Evolutionary conservation across 176 grass and related monocot genomes (phyloP), one percentile per base, ranked within the genome.

Genomic region (Eleusine coracana): DNA sequence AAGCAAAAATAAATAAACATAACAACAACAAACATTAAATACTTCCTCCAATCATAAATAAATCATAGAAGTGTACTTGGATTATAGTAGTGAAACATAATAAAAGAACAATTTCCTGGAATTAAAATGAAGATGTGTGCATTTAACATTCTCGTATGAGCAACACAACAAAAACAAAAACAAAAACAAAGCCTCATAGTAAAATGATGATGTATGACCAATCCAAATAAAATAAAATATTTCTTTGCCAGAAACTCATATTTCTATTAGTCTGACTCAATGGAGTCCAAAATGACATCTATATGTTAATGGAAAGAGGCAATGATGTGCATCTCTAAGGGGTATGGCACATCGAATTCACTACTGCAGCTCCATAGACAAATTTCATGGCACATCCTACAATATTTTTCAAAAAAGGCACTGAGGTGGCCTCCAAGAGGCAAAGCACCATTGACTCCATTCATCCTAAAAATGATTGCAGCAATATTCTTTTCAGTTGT

Each of bases 11-110:
- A 42, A 34, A 52, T 49, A 49, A 48, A 4, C 7, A 65, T 64
- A 46, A 78, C 12, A 73, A 20, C 51, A 73, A 10, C 41, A 88
- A 60, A 80, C 21, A 68, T 68, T 16, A 7, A 21, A 70, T 34
- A 20, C n/a, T 20, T 6, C 42, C 2, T 10, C 7, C 1, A 77
- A 44, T 29, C 41, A 77, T 11, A 71, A 62, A 29, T 29, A 77
- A 46, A 10, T 20, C 8, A 34, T 2, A 34, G 31, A 1, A 34
- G 31, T 62, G 23, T n/a, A n/a, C 1, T n/a, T 59, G 31, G 31
- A 34, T 5, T 56, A 23, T 9, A 58, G 21, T 39, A 38, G 21
- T 52, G 18, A 40, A 45, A 62, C 21, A 18, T 45, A 60, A 25
- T 6, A 0, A 62, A 27, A 17, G 5, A 76, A 23, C 10, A 40